Base-by-base conservation (phyloP, 768 basidiomycete genomes). In the Serendipita sp. region DNA sequence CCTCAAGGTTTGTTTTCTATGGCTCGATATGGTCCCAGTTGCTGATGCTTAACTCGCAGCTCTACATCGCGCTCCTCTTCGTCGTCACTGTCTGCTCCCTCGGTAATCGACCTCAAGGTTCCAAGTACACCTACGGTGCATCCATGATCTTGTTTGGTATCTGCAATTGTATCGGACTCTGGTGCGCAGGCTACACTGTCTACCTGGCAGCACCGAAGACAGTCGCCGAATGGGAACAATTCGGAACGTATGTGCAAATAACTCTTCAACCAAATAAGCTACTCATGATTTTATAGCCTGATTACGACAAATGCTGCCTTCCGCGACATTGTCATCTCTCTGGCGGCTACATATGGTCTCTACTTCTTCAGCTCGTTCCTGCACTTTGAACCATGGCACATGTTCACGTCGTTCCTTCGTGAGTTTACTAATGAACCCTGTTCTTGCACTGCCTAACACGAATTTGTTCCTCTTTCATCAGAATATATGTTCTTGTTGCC, bases 301-400 rank as follows among this genome's bases (percentile, higher is more conserved):
- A 74, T 93, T 66, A 73, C 75, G 68, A 78, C 77, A 8, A 89
- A 86, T 68, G 73, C 76, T 66, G 83, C 89, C 1, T 82, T 94
- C 71, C 83, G 87, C 66, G 86, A 93, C 68, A 93, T 96, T 71
- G 82, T 88, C 46, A 83, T 89, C 65, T 90, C 87, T 62, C 76
- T 94, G 64, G 75, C 83, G 67, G 80, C 84, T 69, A 85, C 91
- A 65, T 86, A 88, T 75, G 80, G 87, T 72, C 79, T 92, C 67
- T 98, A 91, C 79, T 80, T 96, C 70, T 74, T 95, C 70, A 81
- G 86, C 65, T 91, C 88, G 5, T 75, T 95, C 73, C 83, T 98
- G 75, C 90, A 94, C 69, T 74, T 91, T 43, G 94, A 98, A 72
- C 94, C 93, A 0, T 95, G 92, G 91, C 94, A 97, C 79, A 88